Evolutionary conservation across 805 yeast genomes (phyloP), one percentile per base, ranked within the genome.

Genomic region (Cyberlindnera mississippiensis): DNA sequence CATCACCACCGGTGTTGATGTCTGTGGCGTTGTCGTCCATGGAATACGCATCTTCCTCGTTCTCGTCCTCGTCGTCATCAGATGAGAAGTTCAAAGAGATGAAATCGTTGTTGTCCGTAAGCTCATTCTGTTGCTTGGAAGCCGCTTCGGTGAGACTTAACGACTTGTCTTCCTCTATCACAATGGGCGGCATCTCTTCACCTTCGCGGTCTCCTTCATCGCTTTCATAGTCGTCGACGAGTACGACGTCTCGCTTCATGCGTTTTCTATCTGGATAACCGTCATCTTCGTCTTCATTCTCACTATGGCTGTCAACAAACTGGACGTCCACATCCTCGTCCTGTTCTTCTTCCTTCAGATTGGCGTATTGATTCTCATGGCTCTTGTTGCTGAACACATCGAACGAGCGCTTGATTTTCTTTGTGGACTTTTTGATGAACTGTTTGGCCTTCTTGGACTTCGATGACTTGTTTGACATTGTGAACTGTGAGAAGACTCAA

Each of bases 51-150:
- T 57, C 62, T 19, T 53, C 56, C 6, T 48, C 53, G 29, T 57
- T 51, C 8, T 48, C 49, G 3, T 40, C 33, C 2, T 52, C 51
- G 13, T 48, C 57, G 9, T 44, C 50, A 6, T 62, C 59, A 14
- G 66, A 68, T 19, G 57, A 49, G 41, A 62, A 61, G 17, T 57
- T 57, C 34, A 71, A 57, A 4, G 71, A 66, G 29, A 71, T 71
- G 48, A 66, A 71, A 42, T 71, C 76, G 6, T 55, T 61, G 42
- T 70, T 70, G 4, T 59, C 61, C 6, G 60, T 66, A 18, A 69
- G 52, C 13, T 59, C 65, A 41, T 64, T 61, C 10, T 35, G 41
- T 10, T 28, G 24, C 31, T 11, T 17, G 17, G 15, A 14, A 10
- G 14, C 15, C 28, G 19, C 19, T 30, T 10, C 15, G 7, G 31